Base-by-base conservation (phyloP, 331 rosid genomes). In the Quercus lobata region DNA sequence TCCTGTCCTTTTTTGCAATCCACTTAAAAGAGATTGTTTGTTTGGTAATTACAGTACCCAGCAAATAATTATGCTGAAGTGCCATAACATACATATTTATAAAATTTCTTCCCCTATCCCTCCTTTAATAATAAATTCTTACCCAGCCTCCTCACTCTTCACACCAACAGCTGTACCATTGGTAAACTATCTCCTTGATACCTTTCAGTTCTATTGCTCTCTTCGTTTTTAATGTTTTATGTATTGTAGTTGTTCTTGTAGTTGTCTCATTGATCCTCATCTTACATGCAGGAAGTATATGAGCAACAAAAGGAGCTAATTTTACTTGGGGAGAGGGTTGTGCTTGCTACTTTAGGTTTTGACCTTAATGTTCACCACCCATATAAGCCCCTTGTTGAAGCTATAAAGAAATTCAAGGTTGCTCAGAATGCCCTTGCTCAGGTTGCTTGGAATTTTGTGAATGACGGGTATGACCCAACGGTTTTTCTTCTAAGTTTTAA, bases 381-480 rank as follows among this genome's bases (percentile, higher is more conserved):
- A 72, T 95, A 95, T 87, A 95, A 95, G 80, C 99, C 99, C 77
- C 99, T 95, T 62, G 99, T 93, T 22, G 99, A 95, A 86, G 99
- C 99, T 62, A 95, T 95, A 85, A 95, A 93, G 91, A 95, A 91
- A 90, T 93, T 95, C 85, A 89, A 93, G 88, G 98, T 95, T 78
- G 98, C 98, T 85, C 98, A 95, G 87, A 90, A 91, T 82, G 97
- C 99, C 81, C 95, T 95, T 79, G 99, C 99, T 73, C 99, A 95
- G 88, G 99, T 95, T 86, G 99, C 99, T 12, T 93, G 99, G 98
- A 95, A 95, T 81, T 95, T 95, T 84, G 98, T 95, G 75, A 95
- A 95, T 81, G 99, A 95, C 81, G 99, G 99, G 99, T 95, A 95
- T 83, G 84, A 75, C 81, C 74, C 74, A 83, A 53, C 52, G 44